Evolutionary conservation across 2,329 filamentous ascomycete species (phyloP), one percentile per base, ranked within the genome.

Genomic region (Fusarium albosuccineum): DNA sequence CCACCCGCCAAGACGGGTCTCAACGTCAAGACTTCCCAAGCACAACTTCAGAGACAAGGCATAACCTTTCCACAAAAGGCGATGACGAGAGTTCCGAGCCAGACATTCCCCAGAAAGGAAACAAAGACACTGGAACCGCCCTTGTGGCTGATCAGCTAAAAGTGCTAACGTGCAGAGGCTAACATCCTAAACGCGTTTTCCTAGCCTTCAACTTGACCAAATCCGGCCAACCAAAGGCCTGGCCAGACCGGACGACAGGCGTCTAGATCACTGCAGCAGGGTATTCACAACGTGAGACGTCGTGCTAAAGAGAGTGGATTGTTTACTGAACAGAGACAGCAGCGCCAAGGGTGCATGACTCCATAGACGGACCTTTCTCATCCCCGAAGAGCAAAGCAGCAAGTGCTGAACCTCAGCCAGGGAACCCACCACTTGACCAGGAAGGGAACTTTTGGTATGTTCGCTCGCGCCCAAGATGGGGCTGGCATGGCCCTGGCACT

Each of bases 151-250:
- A 33, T 22, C 9, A 22, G 48, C 58, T 42, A 54, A 56, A 42
- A 26, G 36, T 42, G 9, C 26, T 27, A 33, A 45, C 45, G 17
- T 34, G 27, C 26, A 55, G 29, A 69, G 36, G 27, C 48, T 66
- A 34, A 13, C 51, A 44, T 52, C 45, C 62, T 34, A 45, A 53
- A 57, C n/a, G 26, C 49, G 44, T 34, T 56, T 26, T 29, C 48
- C 9, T 41, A 36, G 34, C 37, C 13, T 48, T 44, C 57, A 66
- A 57, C 66, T 68, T 68, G 51, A 42, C 66, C 58, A 63, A 50
- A 68, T 68, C 66, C 66, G 66, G 66, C 62, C 62, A 60, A 26
- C 22, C 51, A 41, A 29, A 26, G 37, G 30, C 42, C 40, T 54
- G 66, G 66, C 37, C 42, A 60, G 55, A 53, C 66, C 66, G 58